Conservation (phyloP, 768 basidiomycete species). For the Tylopilus vinaceipallidus region DNA sequence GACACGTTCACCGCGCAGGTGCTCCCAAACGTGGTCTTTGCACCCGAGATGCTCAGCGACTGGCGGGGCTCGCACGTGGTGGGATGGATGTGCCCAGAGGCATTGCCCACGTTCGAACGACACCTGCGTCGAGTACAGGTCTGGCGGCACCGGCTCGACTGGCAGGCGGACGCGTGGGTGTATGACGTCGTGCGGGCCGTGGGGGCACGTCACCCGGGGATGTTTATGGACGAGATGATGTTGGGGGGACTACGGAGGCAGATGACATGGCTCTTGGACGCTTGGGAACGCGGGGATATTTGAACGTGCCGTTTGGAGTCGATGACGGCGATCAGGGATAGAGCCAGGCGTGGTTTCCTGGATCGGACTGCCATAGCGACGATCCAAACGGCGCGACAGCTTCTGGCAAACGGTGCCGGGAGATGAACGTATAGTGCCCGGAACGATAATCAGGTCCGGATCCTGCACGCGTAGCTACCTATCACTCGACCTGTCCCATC, state of each 20-base stretch:
- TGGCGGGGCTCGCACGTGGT: slow-evolving; percentile 29
- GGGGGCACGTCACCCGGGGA: not conserved
- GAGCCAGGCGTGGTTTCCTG: not conserved
- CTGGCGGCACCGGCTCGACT: slow-evolving; percentile 17
- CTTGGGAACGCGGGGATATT: slow-evolving; percentile 31
- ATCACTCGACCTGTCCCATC: not conserved
- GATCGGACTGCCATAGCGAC: slow-evolving; percentile 20
- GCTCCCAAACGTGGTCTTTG: not conserved
- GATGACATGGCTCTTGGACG: slow-evolving; percentile 28
- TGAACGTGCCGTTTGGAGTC: not conserved
- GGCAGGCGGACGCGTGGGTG: slow-evolving; percentile 31
- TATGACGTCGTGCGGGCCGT: slow-evolving; percentile 18
- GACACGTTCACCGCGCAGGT: slow-evolving; percentile 26
- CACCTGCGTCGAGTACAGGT: slow-evolving; percentile 14
- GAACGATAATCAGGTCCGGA: slow-evolving; percentile 13
- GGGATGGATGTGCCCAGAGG: slow-evolving; percentile 18
- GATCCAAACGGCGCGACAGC: slow-evolving; percentile 14
- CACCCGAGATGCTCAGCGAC: slow-evolving; percentile 9
- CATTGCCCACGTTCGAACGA: slow-evolving; percentile 16
- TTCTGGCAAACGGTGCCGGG: not conserved
- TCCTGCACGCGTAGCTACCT: slow-evolving; percentile 6
- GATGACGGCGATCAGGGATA: slow-evolving; percentile 4
- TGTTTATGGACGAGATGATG: slow-evolving; percentile 14
- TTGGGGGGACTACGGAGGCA: slow-evolving; percentile 20
- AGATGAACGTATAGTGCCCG: not conserved